These are phyloP conservation scores for Amanita phalloides DNA, from an alignment of 768 basidiomycete species.

Conservation along the genomic window DNA sequence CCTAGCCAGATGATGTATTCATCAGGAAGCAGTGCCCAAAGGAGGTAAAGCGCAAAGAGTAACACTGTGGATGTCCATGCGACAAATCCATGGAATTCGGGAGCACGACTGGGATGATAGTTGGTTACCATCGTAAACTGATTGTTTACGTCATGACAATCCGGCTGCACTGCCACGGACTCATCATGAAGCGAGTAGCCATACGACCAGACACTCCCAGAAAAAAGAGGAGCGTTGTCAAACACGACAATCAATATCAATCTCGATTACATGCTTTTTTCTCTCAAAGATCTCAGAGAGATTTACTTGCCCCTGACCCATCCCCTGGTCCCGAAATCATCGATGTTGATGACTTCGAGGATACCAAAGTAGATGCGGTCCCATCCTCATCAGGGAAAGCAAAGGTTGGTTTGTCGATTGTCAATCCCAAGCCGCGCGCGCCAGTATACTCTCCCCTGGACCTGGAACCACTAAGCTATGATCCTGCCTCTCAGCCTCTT, in stretches of 20 bases:
- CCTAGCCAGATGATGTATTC: conserved; percentile 54
- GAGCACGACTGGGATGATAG: conserved; percentile 50
- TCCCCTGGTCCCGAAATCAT: neutral
- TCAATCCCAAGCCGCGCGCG: neutral
- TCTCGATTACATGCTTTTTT: neutral
- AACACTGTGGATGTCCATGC: conserved; percentile 73
- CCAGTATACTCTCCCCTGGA: conserved; percentile 24
- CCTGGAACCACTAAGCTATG: conserved; percentile 39
- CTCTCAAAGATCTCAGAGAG: too few relatives aligned
- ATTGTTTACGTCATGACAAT: neutral
- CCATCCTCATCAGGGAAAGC: neutral
- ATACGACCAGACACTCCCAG: conserved; percentile 1
- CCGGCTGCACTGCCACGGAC: neutral
- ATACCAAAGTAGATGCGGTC: neutral
- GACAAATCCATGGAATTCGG: conserved; percentile 88
- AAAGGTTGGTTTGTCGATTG: neutral
- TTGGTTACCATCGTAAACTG: neutral
- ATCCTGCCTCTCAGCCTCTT: conserved; percentile 34
- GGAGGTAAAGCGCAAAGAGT: conserved; percentile 55
- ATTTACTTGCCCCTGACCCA: too few relatives aligned
- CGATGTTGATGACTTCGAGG: conserved; percentile 1
- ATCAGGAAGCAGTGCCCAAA: conserved; percentile 79
- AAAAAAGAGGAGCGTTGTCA: neutral
- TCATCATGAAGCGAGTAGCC: neutral
- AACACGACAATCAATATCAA: neutral